These are phyloP conservation scores for Didymella segeticola DNA, from an alignment of 2,329 filamentous ascomycete genomes.

Conservation along the genomic window DNA sequence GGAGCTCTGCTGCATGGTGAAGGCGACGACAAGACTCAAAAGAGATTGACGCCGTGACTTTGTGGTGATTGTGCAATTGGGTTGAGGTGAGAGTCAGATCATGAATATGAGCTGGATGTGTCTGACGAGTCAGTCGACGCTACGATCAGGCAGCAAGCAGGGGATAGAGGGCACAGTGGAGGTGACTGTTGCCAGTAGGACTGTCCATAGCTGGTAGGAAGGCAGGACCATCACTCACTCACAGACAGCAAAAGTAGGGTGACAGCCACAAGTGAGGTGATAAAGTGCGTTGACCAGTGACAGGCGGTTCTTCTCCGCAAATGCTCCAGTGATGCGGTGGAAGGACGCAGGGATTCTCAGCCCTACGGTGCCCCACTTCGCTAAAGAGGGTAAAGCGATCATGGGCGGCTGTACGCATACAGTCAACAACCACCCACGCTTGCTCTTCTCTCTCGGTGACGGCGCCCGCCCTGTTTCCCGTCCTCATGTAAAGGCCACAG, in stretches of 20 bases:
- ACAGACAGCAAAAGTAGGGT: neutral
- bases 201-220: neutral
- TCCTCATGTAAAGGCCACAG: conserved; percentile 34
- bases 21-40: too few species aligned
- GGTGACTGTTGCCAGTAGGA: neutral
- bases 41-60: too few species aligned
- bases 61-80: too few species aligned
- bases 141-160: conserved; percentile 17
- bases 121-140: conserved; percentile 1
- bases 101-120: neutral
- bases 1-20: conserved; percentile 31
- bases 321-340: neutral
- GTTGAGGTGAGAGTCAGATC: too few species aligned
- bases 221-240: neutral
- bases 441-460: neutral
- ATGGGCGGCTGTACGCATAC: conserved; percentile 14
- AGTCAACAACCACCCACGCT: conserved; percentile 2
- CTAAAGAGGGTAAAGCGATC: conserved; percentile 27
- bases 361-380: conserved; percentile 33
- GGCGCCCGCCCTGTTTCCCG: conserved; percentile 3
- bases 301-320: conserved; percentile 14
- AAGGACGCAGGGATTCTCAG: conserved; percentile 21
- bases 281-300: conserved; percentile 5
- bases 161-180: neutral
- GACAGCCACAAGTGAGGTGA: conserved; percentile 1